Evolutionary conservation across 176 grass and related monocot species (phyloP).

Genomic region (Bonia amplexicaulis): DNA sequence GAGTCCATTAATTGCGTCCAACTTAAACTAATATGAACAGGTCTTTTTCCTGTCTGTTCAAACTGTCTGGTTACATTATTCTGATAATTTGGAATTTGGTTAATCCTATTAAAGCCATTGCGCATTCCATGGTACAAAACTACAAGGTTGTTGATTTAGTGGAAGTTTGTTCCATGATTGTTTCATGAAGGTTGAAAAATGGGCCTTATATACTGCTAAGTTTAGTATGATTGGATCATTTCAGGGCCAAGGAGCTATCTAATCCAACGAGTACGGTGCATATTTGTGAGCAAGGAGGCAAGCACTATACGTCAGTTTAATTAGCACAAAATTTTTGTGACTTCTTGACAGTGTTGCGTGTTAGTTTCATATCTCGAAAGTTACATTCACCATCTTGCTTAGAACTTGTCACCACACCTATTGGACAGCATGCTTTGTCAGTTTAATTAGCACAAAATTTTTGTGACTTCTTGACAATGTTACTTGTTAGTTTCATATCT

Average conservation of each 20-base stretch:
- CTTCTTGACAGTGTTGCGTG: neutral
- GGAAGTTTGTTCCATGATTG: neutral
- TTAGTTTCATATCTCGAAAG: neutral
- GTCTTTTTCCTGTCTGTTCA: neutral
- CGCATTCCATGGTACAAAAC: neutral
- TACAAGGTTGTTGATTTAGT: neutral
- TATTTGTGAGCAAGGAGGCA: constrained; percentile 62
- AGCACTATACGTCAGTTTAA: neutral
- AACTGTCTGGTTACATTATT: neutral
- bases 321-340: neutral
- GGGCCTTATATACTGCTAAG: neutral
- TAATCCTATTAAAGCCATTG: neutral
- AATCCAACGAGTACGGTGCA: constrained; percentile 34
- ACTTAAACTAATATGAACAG: neutral
- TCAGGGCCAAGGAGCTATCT: constrained; percentile 52
- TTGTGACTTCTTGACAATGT: neutral
- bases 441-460: neutral
- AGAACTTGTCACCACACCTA: neutral
- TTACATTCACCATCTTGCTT: constrained; percentile 6
- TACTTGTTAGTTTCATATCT: neutral
- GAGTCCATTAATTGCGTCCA: neutral
- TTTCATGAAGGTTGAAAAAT: neutral
- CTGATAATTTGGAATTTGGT: neutral
- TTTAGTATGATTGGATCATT: neutral
- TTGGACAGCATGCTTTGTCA: neutral